Base-by-base conservation (phyloP, 371 early-diverging fungal species). In the Syncephalastrum monosporum region DNA sequence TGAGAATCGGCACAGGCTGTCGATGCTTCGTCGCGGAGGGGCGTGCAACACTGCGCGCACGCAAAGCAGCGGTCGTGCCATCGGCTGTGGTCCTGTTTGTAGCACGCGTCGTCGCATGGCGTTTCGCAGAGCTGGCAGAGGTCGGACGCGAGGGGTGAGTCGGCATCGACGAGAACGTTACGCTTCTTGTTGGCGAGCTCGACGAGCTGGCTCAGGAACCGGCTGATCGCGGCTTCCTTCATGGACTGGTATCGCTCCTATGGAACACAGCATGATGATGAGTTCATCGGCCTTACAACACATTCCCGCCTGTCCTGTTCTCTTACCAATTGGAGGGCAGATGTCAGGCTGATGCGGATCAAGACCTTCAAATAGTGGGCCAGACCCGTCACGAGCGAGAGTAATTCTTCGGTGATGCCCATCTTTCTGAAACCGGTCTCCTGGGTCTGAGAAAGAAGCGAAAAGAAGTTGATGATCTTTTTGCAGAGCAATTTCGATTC, bases 401-500 rank as follows among this genome's bases (percentile, higher is more conserved):
- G 78, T 55, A 97, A 72, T 61, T 95, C 96, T 66, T 95, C 91
- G 1, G 95, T 93, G 67, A 89, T 86, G 16, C 89, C 95, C 43
- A 87, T 76, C 16, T 76, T 71, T 17, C 85, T 72, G 45, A 78
- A 72, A 42, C 81, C 84, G 33, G 83, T 80, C 55, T 87, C 88
- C 55, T 85, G 87, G 0, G 92, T 88, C 57, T 92, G 88, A 5
- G 94, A 88, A 41, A 97, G 75, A 12, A 96, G 68, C 0, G 95
- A 86, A 71, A 98, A 95, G 71, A 97, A 96, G 59, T 88, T 89
- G 59, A 93, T 89, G 24, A 96, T 90, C 65, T 90, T 90, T 59
- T 91, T 93, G 72, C 93, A 92, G 24, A 98, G 82, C 78, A 94
- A 83, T 67, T 88, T 92, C 24, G 97, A 92, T 71, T 97, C 97